These are phyloP conservation scores for Ichthyophthirius multifiliis DNA, from an alignment of 169 alveolate species.

Conservation along the genomic window DNA sequence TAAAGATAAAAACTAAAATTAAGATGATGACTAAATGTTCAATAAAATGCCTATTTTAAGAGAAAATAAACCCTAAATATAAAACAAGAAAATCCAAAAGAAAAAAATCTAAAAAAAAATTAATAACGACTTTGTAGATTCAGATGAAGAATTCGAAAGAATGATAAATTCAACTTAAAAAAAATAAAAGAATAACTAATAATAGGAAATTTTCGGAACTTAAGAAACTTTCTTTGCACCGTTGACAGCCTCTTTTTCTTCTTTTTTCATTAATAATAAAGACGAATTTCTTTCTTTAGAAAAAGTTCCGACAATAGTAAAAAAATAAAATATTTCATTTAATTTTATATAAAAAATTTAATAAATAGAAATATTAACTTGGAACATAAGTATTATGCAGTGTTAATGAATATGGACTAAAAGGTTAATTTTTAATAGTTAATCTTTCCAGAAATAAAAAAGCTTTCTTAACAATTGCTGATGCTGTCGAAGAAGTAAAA, in stretches of 20 bases:
- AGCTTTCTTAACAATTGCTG: conserved; percentile 44
- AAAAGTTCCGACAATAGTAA: not conserved
- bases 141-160: conserved; percentile 11
- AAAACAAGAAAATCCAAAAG: too few species aligned
- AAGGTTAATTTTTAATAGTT: conserved; percentile 54
- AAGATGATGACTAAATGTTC: not conserved
- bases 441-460: conserved; percentile 74
- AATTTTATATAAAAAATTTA: not conserved
- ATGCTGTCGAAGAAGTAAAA: conserved; percentile 41
- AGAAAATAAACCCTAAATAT: not conserved
- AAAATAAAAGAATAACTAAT: not conserved
- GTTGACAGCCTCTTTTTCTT: not conserved
- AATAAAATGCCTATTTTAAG: conserved; percentile 3
- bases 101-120: conserved; percentile 6
- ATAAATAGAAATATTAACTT: not conserved
- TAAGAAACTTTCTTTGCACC: not conserved
- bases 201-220: not conserved
- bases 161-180: not conserved
- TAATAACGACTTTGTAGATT: not conserved
- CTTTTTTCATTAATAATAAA: not conserved
- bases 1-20: not conserved
- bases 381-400: conserved; percentile 2
- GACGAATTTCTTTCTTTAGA: not conserved
- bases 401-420: conserved; percentile 19
- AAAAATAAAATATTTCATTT: too few species aligned